Percentiles rank a stretch among this genome's conserved stretches.
Evolutionary conservation across 257 asterid genomes (phyloP).

Genomic region (Vinca minor): DNA sequence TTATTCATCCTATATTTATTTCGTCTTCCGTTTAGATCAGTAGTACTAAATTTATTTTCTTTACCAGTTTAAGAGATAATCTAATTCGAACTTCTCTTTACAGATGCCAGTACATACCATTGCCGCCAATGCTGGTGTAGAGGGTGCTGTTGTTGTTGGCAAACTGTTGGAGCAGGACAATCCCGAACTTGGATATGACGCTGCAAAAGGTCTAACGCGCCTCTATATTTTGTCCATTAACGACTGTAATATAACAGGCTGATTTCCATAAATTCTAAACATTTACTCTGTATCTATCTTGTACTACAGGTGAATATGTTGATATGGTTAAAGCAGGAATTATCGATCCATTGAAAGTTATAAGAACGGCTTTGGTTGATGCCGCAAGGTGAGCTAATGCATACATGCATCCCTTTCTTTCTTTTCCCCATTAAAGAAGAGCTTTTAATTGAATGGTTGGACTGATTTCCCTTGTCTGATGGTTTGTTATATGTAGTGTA

Average conservation of each 20-base stretch:
- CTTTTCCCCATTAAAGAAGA: neutral
- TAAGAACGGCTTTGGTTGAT: conserved; percentile 87
- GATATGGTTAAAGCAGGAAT: conserved; percentile 91
- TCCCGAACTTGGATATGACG: conserved; percentile 88
- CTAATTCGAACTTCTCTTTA: neutral
- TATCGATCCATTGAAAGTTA: conserved; percentile 76
- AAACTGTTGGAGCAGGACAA: conserved; percentile 79
- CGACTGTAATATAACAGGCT: neutral
- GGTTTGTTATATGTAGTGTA: conserved; percentile 43
- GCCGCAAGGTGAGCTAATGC: conserved; percentile 65
- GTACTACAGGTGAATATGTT: conserved; percentile 62
- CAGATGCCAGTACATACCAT: conserved; percentile 79
- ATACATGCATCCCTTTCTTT: neutral
- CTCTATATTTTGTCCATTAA: neutral
- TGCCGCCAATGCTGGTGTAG: conserved; percentile 88
- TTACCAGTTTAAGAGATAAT: neutral
- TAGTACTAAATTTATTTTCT: neutral
- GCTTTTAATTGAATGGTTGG: neutral
- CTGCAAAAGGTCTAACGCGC: conserved; percentile 61
- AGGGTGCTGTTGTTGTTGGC: conserved; percentile 95
- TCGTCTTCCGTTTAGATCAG: neutral
- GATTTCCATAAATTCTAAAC: neutral
- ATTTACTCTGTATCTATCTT: neutral
- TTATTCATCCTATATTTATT: neutral
- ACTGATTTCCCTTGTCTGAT: neutral